phyloP scores from a whole-genome alignment of 257 asterid genomes.

The Leptodermis oblonga region DNA sequence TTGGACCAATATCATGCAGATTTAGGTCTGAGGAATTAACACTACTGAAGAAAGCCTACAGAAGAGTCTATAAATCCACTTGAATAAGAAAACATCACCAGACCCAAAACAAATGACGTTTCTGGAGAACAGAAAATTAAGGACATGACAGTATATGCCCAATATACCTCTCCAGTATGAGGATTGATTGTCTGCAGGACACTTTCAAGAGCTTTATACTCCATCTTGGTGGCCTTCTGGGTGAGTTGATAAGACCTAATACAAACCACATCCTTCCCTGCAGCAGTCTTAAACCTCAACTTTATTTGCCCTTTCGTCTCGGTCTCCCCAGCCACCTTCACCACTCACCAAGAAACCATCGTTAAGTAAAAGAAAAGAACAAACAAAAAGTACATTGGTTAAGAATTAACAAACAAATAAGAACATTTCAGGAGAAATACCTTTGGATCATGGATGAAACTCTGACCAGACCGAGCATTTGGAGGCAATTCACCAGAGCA shows the following conservation, averaged over 20 bases:
- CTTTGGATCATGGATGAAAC: slow-evolving; percentile 97
- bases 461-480: slow-evolving; percentile 93
- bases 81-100: not conserved
- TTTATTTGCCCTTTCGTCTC: slow-evolving; percentile 99
- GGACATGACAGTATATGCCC: not conserved
- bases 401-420: not conserved
- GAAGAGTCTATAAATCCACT: not conserved
- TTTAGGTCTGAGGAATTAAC: not conserved
- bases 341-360: not conserved
- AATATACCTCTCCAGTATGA: slow-evolving; percentile 84
- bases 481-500: slow-evolving; percentile 98
- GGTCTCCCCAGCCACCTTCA: slow-evolving; percentile 97
- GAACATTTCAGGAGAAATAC: slow-evolving; percentile 28
- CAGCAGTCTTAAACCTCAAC: slow-evolving; percentile 95
- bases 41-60: not conserved
- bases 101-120: not conserved
- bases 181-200: slow-evolving; percentile 97
- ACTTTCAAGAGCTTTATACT: slow-evolving; percentile 95
- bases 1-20: not conserved
- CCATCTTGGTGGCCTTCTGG: slow-evolving; percentile 95
- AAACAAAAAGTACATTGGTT: not conserved
- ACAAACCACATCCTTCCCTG: slow-evolving; percentile 96
- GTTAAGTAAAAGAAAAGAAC: not conserved
- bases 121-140: not conserved
- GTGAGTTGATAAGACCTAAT: slow-evolving; percentile 97